Conservation (phyloP, 2,329 filamentous ascomycete genomes). For the Akanthomyces dipterigenus region DNA sequence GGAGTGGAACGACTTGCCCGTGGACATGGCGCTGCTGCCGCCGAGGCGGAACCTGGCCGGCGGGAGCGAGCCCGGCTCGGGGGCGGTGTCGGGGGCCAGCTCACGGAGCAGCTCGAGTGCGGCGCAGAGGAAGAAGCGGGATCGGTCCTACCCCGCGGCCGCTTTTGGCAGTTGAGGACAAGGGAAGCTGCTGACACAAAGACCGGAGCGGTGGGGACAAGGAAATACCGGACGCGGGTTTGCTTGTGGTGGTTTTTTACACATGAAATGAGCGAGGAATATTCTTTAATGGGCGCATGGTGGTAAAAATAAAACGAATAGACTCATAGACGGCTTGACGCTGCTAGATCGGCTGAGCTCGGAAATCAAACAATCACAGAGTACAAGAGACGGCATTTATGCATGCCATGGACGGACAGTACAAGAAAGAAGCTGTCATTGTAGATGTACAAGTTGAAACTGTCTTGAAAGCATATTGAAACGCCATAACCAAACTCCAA, state of each 20-base stretch:
- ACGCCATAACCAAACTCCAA: conserved; percentile 10
- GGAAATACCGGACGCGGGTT: neutral
- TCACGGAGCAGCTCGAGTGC: conserved; percentile 50
- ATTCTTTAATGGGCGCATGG: neutral
- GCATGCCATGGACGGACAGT: neutral
- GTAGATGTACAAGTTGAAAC: conserved; percentile 3
- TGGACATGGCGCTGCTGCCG: conserved; percentile 42
- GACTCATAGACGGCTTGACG: neutral
- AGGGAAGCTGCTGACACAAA: neutral
- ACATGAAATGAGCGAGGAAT: no score
- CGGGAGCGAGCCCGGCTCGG: conserved; percentile 29
- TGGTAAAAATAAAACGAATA: neutral
- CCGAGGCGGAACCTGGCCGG: conserved; percentile 19
- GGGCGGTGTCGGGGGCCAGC: conserved; percentile 41
- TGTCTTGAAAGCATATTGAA: conserved; percentile 2
- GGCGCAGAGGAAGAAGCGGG: conserved; percentile 45
- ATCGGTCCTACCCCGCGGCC: conserved; percentile 55
- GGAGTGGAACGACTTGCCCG: conserved; percentile 61
- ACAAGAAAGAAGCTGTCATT: neutral
- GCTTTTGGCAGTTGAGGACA: conserved; percentile 45
- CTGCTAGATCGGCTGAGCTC: neutral
- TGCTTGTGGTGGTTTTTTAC: no score
- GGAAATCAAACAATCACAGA: neutral
- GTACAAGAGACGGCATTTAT: neutral
- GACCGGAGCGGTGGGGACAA: neutral